phyloP scores from a whole-genome alignment of 371 early-diverging fungal genomes.

The Mortierella sp. region DNA sequence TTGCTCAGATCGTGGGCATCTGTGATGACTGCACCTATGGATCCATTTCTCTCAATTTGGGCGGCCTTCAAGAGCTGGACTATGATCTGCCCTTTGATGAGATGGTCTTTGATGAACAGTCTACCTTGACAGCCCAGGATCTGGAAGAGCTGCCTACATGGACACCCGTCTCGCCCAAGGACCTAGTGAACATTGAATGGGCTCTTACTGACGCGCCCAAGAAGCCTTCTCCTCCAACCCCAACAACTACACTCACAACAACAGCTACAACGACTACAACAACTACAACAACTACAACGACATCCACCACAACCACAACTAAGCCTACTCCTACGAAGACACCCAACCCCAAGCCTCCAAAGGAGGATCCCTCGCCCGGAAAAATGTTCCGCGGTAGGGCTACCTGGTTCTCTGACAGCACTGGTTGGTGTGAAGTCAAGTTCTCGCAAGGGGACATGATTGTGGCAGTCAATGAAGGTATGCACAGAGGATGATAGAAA shows the following conservation, averaged over 20 bases:
- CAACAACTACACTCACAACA: neutral
- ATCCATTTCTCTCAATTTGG: constrained; percentile 16
- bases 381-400: constrained; percentile 27
- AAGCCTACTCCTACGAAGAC: constrained; percentile 10
- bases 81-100: constrained; percentile 14
- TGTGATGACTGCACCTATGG: constrained; percentile 50
- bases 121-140: constrained; percentile 23
- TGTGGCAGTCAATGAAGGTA: constrained; percentile 48
- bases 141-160: constrained; percentile 14
- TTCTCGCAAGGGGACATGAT: constrained; percentile 44
- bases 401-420: constrained; percentile 50
- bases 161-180: constrained; percentile 25
- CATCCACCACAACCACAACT: constrained; percentile 18
- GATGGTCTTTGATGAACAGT: constrained; percentile 24
- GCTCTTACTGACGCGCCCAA: constrained; percentile 15
- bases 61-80: constrained; percentile 12
- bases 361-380: constrained; percentile 7
- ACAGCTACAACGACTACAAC: constrained; percentile 15
- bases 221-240: constrained; percentile 1
- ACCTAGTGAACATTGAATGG: constrained; percentile 30
- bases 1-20: constrained; percentile 42
- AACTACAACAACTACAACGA: constrained; percentile 4
- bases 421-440: constrained; percentile 36
- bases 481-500: neutral
- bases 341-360: constrained; percentile 8